A percentile compares a stretch with the other conserved stretches of the same genome.
Conservation (phyloP, 73 alveolate genomes). For the Paramecium biaurelia region DNA sequence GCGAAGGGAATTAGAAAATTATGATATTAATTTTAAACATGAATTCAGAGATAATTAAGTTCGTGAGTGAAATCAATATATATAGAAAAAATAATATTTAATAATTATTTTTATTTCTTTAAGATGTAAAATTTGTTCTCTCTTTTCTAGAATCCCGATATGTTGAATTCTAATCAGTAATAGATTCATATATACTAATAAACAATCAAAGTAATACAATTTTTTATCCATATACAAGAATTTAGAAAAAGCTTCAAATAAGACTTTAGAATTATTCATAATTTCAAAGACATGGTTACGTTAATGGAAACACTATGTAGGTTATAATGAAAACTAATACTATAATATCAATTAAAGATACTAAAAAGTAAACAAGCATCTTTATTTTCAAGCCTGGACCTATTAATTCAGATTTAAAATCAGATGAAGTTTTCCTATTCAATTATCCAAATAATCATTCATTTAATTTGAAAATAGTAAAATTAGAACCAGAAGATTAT, state of each 20-base stretch:
- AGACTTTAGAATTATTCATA: background rate
- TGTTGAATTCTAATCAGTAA: background rate
- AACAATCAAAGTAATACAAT: background rate
- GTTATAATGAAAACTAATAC: background rate
- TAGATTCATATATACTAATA: background rate
- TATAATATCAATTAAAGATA: background rate
- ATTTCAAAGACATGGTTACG: background rate
- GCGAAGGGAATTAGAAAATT: background rate
- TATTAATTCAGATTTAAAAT: background rate
- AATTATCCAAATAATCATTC: background rate
- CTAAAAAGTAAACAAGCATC: background rate
- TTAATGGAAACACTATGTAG: background rate
- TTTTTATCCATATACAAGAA: background rate
- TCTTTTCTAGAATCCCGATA: background rate
- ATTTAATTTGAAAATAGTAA: background rate
- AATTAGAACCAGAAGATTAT: slow-evolving; percentile 4
- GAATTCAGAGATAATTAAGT: background rate
- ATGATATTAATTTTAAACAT: background rate
- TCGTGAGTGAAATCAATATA: background rate
- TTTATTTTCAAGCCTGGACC: background rate
- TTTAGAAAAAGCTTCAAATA: background rate
- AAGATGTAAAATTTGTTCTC: background rate
- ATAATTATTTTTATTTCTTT: background rate
- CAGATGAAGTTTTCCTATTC: background rate
- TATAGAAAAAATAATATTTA: background rate